phyloP scores from a whole-genome alignment of 176 grass and related monocot genomes.

The Calamus simplicifolius region DNA sequence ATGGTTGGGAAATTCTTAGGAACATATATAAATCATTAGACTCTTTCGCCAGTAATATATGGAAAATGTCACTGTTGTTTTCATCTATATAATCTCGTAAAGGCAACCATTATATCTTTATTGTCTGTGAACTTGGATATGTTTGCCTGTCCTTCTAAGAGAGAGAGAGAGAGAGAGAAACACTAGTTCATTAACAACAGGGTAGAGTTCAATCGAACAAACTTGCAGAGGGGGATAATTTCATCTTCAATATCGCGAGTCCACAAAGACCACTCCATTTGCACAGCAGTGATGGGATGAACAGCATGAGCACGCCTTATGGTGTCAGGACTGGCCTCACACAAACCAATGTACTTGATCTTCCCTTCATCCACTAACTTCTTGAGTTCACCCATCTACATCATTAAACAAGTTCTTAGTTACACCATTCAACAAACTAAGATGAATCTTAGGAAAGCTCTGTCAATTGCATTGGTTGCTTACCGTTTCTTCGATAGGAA shows the following conservation, averaged over 20 bases:
- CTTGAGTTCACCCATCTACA: conserved; percentile 68
- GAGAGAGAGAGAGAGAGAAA: no score
- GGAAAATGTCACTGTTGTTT: no score
- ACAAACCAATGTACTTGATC: conserved; percentile 70
- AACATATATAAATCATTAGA: no score
- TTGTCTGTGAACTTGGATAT: no score
- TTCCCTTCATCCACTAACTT: conserved; percentile 73
- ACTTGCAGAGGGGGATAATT: conserved; percentile 86
- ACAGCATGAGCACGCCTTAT: conserved; percentile 62
- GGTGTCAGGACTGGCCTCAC: conserved; percentile 56
- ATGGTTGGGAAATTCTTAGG: no score
- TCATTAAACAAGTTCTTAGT: neutral
- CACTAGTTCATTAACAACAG: no score
- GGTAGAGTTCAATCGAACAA: neutral
- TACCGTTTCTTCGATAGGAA: conserved; percentile 82
- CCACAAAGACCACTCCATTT: conserved; percentile 81
- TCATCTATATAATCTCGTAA: no score
- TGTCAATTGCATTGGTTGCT: neutral
- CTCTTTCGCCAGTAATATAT: no score
- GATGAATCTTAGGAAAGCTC: no score
- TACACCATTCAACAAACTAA: no score
- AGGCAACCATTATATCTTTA: no score
- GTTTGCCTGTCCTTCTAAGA: no score
- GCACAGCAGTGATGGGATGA: conserved; percentile 63
- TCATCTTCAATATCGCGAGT: conserved; percentile 73